Evolutionary conservation across 768 basidiomycete genomes (phyloP), one percentile per base, ranked within the genome.

Genomic region (Rhodotorula toruloides): DNA sequence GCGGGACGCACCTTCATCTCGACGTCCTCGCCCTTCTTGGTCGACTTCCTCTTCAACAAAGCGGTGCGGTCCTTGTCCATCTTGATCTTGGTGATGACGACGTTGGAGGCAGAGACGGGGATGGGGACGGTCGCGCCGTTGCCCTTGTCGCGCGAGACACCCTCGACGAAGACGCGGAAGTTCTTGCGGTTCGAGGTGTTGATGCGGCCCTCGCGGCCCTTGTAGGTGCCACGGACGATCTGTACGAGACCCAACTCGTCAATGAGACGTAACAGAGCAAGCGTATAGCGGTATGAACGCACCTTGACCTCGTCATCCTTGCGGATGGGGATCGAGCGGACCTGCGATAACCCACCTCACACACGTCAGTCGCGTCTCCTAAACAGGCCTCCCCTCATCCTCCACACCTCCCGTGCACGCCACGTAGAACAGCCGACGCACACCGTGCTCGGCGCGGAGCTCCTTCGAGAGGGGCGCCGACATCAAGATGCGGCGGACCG

Each of bases 101-200:
- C 91, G 78, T 96, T 98, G 82, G 88, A 90, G 64, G 94, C 92
- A 83, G 94, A 88, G 74, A 99, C 86, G 73, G 92, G 91, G 75
- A 99, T 92, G 76, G 89, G 89, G 65, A 88, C 85, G 61, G 91
- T 86, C 66, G 92, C 87, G 72, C 96, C 94, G 77, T 94, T 96
- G 72, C 91, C 90, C 81, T 97, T 97, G 83, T 99, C 94, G 73
- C 91, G 86, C 79, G 89, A 87, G 61, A 99, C 91, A 77, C 94
- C 90, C 81, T 99, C 94, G 77, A 99, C 89, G 81, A 97, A 88
- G 79, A 99, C 88, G 61, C 97, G 90, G 89, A 90, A 98, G 80
- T 94, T 93, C 63, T 74, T 74, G 70, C 74, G 70, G 64, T 61
- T 42, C 34, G 8, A 46, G 19, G 42, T 27, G 42, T 29, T 90